Conservation (phyloP, 1,284 basidiomycete genomes). For the Marasmius fiardii region DNA sequence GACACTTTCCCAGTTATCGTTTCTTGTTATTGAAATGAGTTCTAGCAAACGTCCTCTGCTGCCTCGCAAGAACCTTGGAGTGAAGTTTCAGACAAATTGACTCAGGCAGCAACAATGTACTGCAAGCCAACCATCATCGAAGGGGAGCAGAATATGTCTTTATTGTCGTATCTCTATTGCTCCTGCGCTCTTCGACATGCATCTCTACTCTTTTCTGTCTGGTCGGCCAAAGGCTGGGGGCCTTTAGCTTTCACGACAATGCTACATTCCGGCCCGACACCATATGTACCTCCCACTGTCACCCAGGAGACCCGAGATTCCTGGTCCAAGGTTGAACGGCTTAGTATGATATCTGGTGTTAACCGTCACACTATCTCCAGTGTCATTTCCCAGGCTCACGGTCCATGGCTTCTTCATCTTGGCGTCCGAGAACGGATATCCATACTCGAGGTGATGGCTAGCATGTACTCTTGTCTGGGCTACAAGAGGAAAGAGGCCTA, state of each 20-base stretch:
- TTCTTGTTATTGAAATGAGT: slow-evolving; percentile 14
- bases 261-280: slow-evolving; percentile 58
- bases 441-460: slow-evolving; percentile 66
- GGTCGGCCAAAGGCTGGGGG: slow-evolving; percentile 87
- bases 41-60: slow-evolving; percentile 46
- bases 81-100: slow-evolving; percentile 66
- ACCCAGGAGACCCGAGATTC: slow-evolving; percentile 36
- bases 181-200: slow-evolving; percentile 67
- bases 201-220: slow-evolving; percentile 69
- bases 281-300: slow-evolving; percentile 53
- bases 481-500: slow-evolving; percentile 85
- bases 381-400: slow-evolving; percentile 68
- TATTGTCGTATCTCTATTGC: slow-evolving; percentile 65
- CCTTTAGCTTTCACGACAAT: slow-evolving; percentile 75
- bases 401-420: slow-evolving; percentile 83
- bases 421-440: slow-evolving; percentile 72
- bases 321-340: slow-evolving; percentile 51
- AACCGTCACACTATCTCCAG: slow-evolving; percentile 64
- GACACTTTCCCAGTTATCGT: slow-evolving; percentile 5
- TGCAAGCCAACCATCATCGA: slow-evolving; percentile 56
- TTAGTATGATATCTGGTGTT: slow-evolving; percentile 66
- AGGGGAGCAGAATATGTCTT: slow-evolving; percentile 50
- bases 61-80: slow-evolving; percentile 59
- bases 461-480: slow-evolving; percentile 74
- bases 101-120: slow-evolving; percentile 63